These are phyloP conservation scores for Alternaria novae-zelandiae DNA, from an alignment of 2,329 filamentous ascomycete species.

Conservation along the genomic window DNA sequence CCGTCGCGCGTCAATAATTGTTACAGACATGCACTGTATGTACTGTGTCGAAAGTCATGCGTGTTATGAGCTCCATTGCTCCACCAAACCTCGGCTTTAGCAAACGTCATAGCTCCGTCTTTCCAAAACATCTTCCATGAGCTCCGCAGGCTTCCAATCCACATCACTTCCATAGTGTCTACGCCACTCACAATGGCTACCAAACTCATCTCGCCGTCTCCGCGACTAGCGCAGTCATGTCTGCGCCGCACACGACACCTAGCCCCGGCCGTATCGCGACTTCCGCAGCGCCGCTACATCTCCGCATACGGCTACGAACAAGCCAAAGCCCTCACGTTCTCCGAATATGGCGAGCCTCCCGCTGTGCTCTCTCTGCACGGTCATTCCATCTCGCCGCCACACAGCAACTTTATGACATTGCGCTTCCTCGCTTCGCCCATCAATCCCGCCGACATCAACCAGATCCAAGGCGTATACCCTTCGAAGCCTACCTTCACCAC, in stretches of 20 bases:
- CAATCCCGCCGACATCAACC: conserved; percentile 98
- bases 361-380: conserved; percentile 74
- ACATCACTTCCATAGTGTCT: conserved; percentile 1
- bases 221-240: conserved; percentile 25
- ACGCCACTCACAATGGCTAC: conserved; percentile 33
- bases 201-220: conserved; percentile 25
- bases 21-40: neutral
- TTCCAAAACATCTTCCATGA: conserved; percentile 6
- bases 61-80: conserved; percentile 2
- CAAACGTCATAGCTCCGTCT: conserved; percentile 39
- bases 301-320: conserved; percentile 81
- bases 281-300: conserved; percentile 52
- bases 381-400: conserved; percentile 77
- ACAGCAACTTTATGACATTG: conserved; percentile 75
- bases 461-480: conserved; percentile 95
- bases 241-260: conserved; percentile 21
- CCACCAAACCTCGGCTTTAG: conserved; percentile 30
- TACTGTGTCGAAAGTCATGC: neutral
- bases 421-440: conserved; percentile 90
- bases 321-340: conserved; percentile 80
- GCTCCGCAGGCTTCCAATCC: conserved; percentile 9
- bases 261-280: conserved; percentile 8
- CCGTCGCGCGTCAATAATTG: neutral
- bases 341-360: conserved; percentile 74
- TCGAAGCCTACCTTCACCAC: conserved; percentile 79